Percentiles rank a stretch among this genome's conserved stretches.
These are phyloP conservation scores for Ganoderma sinense DNA, from an alignment of 1,284 basidiomycete species.

Conservation along the genomic window DNA sequence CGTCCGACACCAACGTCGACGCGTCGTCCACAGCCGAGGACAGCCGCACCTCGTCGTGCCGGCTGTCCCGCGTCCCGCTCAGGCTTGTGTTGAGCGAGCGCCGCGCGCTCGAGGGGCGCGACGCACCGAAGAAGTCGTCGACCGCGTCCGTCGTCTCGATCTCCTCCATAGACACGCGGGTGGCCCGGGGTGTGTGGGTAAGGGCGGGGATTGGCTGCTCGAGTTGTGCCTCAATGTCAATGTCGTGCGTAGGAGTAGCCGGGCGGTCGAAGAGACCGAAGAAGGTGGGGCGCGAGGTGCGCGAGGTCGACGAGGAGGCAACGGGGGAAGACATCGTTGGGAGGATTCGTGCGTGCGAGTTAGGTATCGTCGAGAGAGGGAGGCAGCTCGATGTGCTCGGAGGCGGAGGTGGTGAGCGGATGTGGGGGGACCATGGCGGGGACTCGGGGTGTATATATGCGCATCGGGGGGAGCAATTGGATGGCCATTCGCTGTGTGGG, in stretches of 20 bases:
- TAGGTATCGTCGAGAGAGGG: conserved; percentile 6
- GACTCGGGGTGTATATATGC: conserved; percentile 15
- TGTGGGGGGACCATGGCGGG: conserved; percentile 17
- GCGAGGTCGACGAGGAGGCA: conserved; percentile 10
- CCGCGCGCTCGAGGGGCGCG: conserved; percentile 19
- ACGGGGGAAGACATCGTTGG: conserved; percentile 19
- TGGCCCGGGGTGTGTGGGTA: conserved; percentile 22
- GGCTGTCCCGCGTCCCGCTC: conserved; percentile 38
- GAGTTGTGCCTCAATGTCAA: conserved; percentile 20
- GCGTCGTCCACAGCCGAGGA: conserved; percentile 17
- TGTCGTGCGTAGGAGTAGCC: conserved; percentile 17
- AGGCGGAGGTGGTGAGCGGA: conserved; percentile 5
- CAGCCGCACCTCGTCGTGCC: conserved; percentile 33
- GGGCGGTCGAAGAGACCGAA: conserved; percentile 30
- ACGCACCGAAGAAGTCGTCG: conserved; percentile 42
- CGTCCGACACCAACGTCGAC: conserved; percentile 9
- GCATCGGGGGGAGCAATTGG: conserved; percentile 11
- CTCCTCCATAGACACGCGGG: conserved; percentile 19
- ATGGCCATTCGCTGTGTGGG: conserved; percentile 11
- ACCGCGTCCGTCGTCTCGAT: conserved; percentile 25
- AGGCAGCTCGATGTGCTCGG: neutral
- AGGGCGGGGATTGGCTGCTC: conserved; percentile 12
- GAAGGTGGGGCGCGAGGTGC: conserved; percentile 22
- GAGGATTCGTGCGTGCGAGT: neutral
- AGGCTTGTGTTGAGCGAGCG: conserved; percentile 20